Conservation (phyloP, 1,284 basidiomycete species). For the Cystobasidium sp. region DNA sequence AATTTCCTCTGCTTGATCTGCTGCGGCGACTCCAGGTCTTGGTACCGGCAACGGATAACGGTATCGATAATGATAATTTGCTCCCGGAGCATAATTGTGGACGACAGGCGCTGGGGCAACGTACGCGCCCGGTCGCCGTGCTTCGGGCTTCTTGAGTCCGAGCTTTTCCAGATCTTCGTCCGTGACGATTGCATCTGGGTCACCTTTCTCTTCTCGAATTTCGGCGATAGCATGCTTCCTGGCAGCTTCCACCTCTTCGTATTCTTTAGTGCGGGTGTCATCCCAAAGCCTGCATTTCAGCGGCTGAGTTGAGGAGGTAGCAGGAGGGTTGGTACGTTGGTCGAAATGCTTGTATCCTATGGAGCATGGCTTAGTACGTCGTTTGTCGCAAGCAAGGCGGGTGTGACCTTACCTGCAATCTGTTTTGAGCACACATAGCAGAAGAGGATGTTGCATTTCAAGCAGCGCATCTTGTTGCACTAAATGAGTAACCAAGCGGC, state of each 20-base stretch:
- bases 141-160: constrained; percentile 18
- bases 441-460: not conserved
- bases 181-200: constrained; percentile 20
- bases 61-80: not conserved
- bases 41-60: not conserved
- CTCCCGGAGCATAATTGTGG: not conserved
- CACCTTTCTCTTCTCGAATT: constrained; percentile 34
- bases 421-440: not conserved
- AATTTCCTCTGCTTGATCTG: not conserved
- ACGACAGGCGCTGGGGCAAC: too few relatives aligned
- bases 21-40: not conserved
- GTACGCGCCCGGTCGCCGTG: not conserved
- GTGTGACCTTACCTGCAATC: constrained; percentile 3
- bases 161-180: constrained; percentile 48
- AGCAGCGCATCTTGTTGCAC: constrained; percentile 41
- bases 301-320: not conserved
- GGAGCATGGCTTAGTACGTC: constrained; percentile 12
- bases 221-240: constrained; percentile 42
- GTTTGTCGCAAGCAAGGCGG: not conserved
- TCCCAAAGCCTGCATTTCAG: constrained; percentile 48
- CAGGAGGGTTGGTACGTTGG: not conserved
- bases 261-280: constrained; percentile 39
- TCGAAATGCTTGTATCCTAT: constrained; percentile 49
- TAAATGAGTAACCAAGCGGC: constrained; percentile 20
- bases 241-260: constrained; percentile 49